Base-by-base conservation (phyloP, 805 yeast species). In the Ogataea kodamae region DNA sequence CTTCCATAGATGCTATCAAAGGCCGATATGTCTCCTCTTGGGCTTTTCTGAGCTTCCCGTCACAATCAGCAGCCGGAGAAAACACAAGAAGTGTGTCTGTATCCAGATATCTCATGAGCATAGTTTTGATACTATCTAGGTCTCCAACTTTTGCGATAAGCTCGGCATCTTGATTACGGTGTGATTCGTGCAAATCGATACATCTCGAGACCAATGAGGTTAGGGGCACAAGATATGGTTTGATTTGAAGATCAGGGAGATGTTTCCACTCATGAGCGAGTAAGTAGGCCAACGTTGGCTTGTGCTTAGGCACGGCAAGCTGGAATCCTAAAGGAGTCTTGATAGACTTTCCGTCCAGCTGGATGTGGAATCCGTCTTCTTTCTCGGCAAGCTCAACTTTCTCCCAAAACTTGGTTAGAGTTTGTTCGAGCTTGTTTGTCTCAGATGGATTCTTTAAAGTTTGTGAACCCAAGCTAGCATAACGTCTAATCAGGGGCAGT, bases 81-180 rank as follows among this genome's bases (percentile, higher is more conserved):
- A 89, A 82, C 6, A 90, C 87, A 33, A 92, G 68, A 43, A 95
- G 65, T 2, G 97, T 88, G 59, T 92, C 99, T 0, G 98, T 92
- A 57, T 92, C 98, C 39, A 94, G 66, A 54, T 89, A 92, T 35
- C 89, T 76, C 51, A 90, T 63, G 42, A 92, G 62, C 43, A 72
- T 73, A 25, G 68, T 59, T 41, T 75, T 71, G 13, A 86, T 73
- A 25, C 72, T 74, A 4, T 68, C 72, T 25, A 76, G 61, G 40
- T 67, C 73, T 7, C 89, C 88, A 22, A 79, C 69, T 54, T 82
- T 81, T 25, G 79, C 74, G 10, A 67, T 56, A 31, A 70, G 55
- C 30, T 74, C 80, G 13, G 63, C 66, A 40, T 69, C 67, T 3
- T 62, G 61, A 2, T 61, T 57, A 0, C 42, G 43, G 19, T 65